Percentiles rank a stretch among this genome's conserved stretches.
Evolutionary conservation across 805 yeast species (phyloP).

Genomic region (Starmera dryadoides): DNA sequence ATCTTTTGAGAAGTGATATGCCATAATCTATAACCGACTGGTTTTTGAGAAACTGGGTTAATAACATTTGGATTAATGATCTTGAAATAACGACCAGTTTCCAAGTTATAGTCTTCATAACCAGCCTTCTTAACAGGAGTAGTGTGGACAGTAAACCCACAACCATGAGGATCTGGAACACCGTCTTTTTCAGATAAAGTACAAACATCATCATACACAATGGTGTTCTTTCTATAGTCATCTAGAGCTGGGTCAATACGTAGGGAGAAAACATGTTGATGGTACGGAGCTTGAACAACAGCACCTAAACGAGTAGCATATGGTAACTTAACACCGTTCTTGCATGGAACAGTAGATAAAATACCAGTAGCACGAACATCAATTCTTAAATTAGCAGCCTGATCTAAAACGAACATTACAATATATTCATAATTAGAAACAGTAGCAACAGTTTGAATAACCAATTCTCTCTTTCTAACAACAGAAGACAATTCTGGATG

Average conservation of each 20-base stretch:
- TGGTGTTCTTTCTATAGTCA: slow-evolving; percentile 55
- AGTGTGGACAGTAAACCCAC: slow-evolving; percentile 62
- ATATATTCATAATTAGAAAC: slow-evolving; percentile 82
- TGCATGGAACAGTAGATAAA: slow-evolving; percentile 77
- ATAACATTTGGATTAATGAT: slow-evolving; percentile 65
- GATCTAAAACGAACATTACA: slow-evolving; percentile 63
- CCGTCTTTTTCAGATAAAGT: slow-evolving; percentile 49
- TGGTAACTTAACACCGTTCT: slow-evolving; percentile 56
- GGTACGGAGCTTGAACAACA: slow-evolving; percentile 77
- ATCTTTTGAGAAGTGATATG: slow-evolving; percentile 75
- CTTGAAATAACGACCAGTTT: slow-evolving; percentile 66
- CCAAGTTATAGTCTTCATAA: slow-evolving; percentile 63
- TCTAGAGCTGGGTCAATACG: slow-evolving; percentile 79
- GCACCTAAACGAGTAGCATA: slow-evolving; percentile 72
- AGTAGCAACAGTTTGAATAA: slow-evolving; percentile 74
- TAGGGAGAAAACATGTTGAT: slow-evolving; percentile 73
- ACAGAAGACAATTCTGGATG: slow-evolving; percentile 54
- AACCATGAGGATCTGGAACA: slow-evolving; percentile 54
- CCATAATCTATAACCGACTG: slow-evolving; percentile 68
- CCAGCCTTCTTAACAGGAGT: slow-evolving; percentile 64
- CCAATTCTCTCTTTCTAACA: slow-evolving; percentile 66
- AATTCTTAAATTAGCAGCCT: slow-evolving; percentile 68
- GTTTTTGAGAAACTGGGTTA: slow-evolving; percentile 61
- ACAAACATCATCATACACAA: slow-evolving; percentile 66
- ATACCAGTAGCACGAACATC: slow-evolving; percentile 86